Conservation (phyloP, 495 filamentous ascomycete genomes). For the Glarea lozoyensis region DNA sequence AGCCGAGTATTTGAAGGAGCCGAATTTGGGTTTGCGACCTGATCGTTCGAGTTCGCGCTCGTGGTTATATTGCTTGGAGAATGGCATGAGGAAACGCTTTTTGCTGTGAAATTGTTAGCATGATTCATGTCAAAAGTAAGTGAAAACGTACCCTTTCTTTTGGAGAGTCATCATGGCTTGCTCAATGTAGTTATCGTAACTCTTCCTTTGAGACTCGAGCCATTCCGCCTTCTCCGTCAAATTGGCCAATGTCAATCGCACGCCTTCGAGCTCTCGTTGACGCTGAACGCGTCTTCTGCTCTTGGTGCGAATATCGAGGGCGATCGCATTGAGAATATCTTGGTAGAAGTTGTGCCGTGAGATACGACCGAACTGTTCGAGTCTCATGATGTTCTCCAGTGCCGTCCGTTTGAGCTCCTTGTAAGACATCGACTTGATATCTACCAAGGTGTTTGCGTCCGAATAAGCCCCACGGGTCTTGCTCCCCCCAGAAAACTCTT, state of each 20-base stretch:
- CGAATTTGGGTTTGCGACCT: conserved; percentile 91
- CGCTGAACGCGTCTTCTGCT: conserved; percentile 85
- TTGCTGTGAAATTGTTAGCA: conserved; percentile 39
- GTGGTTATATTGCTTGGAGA: conserved; percentile 98
- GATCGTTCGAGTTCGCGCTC: conserved; percentile 86
- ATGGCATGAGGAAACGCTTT: conserved; percentile 89
- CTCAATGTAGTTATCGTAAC: conserved; percentile 98
- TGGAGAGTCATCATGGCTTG: conserved; percentile 98
- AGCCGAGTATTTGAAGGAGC: conserved; percentile 92
- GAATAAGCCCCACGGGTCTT: conserved; percentile 77
- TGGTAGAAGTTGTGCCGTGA: conserved; percentile 91
- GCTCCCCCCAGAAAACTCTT: conserved; percentile 64
- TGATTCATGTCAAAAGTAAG: conserved; percentile 3
- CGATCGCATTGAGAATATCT: conserved; percentile 92
- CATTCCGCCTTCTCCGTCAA: conserved; percentile 87
- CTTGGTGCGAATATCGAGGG: conserved; percentile 93
- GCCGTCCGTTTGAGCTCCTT: conserved; percentile 85
- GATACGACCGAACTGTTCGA: conserved; percentile 79
- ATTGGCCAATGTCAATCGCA: conserved; percentile 72
- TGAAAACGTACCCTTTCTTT: conserved; percentile 64
- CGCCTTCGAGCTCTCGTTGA: conserved; percentile 81
- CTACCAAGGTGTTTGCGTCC: conserved; percentile 76
- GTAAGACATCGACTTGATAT: conserved; percentile 86
- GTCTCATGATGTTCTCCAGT: conserved; percentile 84
- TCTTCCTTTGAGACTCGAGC: conserved; percentile 89